phyloP scores from a whole-genome alignment of 768 basidiomycete species.

The Tricholoma saponaceum region DNA sequence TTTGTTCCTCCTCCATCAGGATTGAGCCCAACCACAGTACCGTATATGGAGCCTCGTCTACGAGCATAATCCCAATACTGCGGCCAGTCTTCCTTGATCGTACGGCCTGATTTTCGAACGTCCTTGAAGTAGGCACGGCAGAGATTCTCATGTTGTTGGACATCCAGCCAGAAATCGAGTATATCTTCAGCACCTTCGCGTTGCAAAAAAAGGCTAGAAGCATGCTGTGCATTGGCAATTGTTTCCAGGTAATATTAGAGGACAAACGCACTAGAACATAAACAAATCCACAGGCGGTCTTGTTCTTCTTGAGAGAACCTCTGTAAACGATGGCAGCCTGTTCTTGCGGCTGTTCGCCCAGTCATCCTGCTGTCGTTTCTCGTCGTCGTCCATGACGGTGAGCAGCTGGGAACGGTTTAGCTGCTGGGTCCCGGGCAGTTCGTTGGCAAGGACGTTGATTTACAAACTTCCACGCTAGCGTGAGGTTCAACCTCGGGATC shows the following conservation, averaged over 20 bases:
- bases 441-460: constrained; percentile 29
- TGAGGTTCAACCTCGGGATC: constrained; percentile 19
- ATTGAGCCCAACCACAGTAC: constrained; percentile 77
- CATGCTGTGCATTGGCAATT: neutral
- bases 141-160: constrained; percentile 98
- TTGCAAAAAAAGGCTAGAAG: constrained; percentile 83
- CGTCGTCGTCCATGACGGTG: constrained; percentile 49
- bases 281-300: constrained; percentile 96
- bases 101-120: constrained; percentile 88
- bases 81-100: constrained; percentile 97
- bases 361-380: constrained; percentile 64
- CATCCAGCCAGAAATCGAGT: constrained; percentile 98
- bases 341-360: constrained; percentile 69
- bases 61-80: constrained; percentile 96
- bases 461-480: constrained; percentile 7
- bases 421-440: constrained; percentile 10
- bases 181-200: constrained; percentile 95
- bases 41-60: constrained; percentile 88
- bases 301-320: constrained; percentile 88
- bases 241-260: constrained; percentile 3
- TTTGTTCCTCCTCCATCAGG: constrained; percentile 55
- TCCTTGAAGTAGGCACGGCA: constrained; percentile 99
- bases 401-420: constrained; percentile 8
- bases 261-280: constrained; percentile 88
- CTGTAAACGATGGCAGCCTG: constrained; percentile 81